phyloP scores from a whole-genome alignment of 495 filamentous ascomycete genomes.

The Opeltia flavorubescens region DNA sequence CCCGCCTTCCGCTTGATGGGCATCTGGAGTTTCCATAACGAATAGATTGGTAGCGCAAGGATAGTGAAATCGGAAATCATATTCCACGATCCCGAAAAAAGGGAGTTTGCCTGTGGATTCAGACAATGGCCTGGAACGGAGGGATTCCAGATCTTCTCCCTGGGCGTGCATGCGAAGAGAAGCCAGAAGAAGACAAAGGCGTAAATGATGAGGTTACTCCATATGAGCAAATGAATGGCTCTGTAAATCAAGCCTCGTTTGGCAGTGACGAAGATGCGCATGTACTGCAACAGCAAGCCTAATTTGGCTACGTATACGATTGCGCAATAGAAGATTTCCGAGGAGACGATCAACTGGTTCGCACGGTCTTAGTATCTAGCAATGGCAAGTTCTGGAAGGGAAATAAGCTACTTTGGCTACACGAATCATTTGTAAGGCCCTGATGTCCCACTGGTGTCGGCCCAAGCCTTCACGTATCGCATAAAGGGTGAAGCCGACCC shows the following conservation, averaged over 20 bases:
- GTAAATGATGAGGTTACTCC: constrained; percentile 24
- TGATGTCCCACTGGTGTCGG: constrained; percentile 18
- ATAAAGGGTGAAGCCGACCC: too few relatives aligned
- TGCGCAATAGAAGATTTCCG: constrained; percentile 22
- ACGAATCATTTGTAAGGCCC: background rate
- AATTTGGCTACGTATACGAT: constrained; percentile 24
- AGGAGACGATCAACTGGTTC: constrained; percentile 16
- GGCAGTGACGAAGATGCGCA: constrained; percentile 22
- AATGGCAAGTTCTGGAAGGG: constrained; percentile 6
- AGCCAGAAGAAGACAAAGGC: constrained; percentile 15
- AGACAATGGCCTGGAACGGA: constrained; percentile 21
- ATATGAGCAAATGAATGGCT: constrained; percentile 23
- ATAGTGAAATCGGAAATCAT: constrained; percentile 9
- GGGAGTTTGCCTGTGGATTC: constrained; percentile 17
- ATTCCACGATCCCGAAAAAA: constrained; percentile 4
- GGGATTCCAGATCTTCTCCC: constrained; percentile 22
- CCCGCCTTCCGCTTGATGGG: constrained; percentile 3
- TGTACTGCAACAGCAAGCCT: constrained; percentile 22
- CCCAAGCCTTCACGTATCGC: too few relatives aligned
- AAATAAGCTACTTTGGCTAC: background rate
- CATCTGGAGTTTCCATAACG: constrained; percentile 10
- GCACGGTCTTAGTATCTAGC: background rate
- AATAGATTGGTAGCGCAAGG: constrained; percentile 9
- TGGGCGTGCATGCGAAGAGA: constrained; percentile 24
- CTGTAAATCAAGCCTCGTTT: constrained; percentile 14